Base-by-base conservation (phyloP, 1,284 basidiomycete species). In the Meripilus lineatus region DNA sequence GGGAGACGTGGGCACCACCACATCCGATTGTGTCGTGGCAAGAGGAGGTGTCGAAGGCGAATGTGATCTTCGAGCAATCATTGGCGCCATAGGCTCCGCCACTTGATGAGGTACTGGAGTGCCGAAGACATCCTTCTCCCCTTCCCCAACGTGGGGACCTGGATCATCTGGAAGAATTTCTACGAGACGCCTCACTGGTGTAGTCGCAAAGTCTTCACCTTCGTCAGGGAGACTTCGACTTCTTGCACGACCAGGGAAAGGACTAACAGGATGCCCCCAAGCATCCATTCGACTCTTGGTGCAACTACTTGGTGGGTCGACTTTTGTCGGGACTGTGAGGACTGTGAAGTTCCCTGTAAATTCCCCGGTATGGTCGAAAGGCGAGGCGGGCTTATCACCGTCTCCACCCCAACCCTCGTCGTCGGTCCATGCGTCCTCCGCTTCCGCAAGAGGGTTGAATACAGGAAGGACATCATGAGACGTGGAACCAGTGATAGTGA, bases 211-310 rank as follows among this genome's bases (percentile, higher is more conserved):
- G 24, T 35, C 38, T 15, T 41, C 39, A 15, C 30, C 33, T 7
- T 42, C 32, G 22, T 41, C 40, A 13, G 17, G 14, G 13, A 26
- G 21, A 24, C 23, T 23, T 26, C 38, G 35, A 10, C n/a, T 32
- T 32, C 37, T 10, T 4, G n/a, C 5, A 23, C 24, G 38, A 36
- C 44, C 30, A 17, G 58, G 58, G 50, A 53, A 84, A 0, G 84
- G 84, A 45, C 81, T 85, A 32, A 79, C 72, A 2, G 82, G 83
- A 10, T 77, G 68, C 1, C 84, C 83, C 84, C 84, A 86, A 20
- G 67, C 61, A 28, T 77, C 74, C 59, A 72, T 72, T 32, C 73
- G 66, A 13, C 58, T 65, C 32, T 63, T 65, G 10, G 77, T 79
- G 13, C 63, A 64, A 50, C 75, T 80, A 45, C 74, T 79, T 2